A percentile compares a stretch with the other conserved stretches of the same genome.
These are phyloP conservation scores for Hordeum marinum DNA, from an alignment of 176 grass and related monocot species.

Conservation along the genomic window DNA sequence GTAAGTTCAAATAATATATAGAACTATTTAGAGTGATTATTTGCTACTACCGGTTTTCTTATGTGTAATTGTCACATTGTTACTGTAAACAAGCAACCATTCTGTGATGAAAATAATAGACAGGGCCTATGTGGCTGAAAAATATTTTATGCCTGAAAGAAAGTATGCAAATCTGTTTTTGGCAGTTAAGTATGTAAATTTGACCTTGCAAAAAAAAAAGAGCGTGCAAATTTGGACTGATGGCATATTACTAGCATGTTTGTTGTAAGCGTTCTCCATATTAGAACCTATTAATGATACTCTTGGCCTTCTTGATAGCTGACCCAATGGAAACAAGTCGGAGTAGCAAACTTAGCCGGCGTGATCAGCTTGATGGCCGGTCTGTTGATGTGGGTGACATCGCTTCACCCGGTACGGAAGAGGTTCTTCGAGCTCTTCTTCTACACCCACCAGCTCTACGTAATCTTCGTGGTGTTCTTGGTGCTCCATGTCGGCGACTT, in stretches of 20 bases:
- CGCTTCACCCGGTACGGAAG: constrained; percentile 79
- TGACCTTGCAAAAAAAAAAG: too few species aligned
- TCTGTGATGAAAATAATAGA: not conserved
- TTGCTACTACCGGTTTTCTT: not conserved
- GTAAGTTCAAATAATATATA: constrained; percentile 44
- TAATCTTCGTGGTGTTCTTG: constrained; percentile 86
- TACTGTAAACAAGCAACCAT: not conserved
- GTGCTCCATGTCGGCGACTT: constrained; percentile 79
- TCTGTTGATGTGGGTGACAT: constrained; percentile 95
- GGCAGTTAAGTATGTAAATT: not conserved
- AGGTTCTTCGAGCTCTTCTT: constrained; percentile 97
- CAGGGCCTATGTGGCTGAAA: not conserved
- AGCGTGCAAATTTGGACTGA: not conserved
- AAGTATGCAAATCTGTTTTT: not conserved
- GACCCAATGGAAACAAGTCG: constrained; percentile 65
- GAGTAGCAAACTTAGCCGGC: constrained; percentile 77
- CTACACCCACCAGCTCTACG: constrained; percentile 97
- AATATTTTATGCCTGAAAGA: not conserved
- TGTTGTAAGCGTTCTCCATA: not conserved
- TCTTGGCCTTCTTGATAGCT: constrained; percentile 38
- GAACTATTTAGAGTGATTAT: not conserved
- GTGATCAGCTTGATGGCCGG: constrained; percentile 91
- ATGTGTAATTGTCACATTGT: not conserved
- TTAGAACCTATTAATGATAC: not conserved
- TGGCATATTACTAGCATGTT: not conserved